Evolutionary conservation across 192 early-diverging fungal species (phyloP).

Genomic region (Thoreauomyces humboldtii): DNA sequence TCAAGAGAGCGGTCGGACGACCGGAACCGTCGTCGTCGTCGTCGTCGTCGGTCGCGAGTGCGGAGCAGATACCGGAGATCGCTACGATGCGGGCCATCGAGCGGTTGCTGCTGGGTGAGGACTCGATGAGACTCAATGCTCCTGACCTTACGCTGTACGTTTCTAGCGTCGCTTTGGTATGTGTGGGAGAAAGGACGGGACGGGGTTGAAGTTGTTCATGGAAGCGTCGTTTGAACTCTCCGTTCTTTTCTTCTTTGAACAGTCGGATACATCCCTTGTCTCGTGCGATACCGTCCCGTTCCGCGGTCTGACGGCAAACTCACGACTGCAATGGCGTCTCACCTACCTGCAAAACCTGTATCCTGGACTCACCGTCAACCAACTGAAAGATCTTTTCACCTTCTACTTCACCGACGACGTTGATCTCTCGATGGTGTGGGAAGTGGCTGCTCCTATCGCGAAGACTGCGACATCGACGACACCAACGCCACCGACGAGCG

Average conservation of each 20-base stretch:
- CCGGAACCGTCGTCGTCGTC: neutral
- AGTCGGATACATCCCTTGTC: slow-evolving; percentile 29
- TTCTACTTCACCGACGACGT: slow-evolving; percentile 84
- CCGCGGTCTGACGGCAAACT: slow-evolving; percentile 63
- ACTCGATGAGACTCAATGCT: slow-evolving; percentile 1
- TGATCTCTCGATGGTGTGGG: slow-evolving; percentile 86
- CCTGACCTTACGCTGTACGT: slow-evolving; percentile 41
- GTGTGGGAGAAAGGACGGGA: too few species aligned
- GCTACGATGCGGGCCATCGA: slow-evolving; percentile 52
- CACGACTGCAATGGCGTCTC: slow-evolving; percentile 73
- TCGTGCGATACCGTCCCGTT: slow-evolving; percentile 62
- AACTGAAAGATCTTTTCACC: slow-evolving; percentile 69
- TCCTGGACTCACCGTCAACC: slow-evolving; percentile 57
- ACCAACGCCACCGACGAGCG: too few species aligned
- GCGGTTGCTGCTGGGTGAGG: slow-evolving; percentile 42
- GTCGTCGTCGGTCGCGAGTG: slow-evolving; percentile 1
- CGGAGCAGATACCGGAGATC: slow-evolving; percentile 38
- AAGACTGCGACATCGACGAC: slow-evolving; percentile 35
- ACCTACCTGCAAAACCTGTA: slow-evolving; percentile 62
- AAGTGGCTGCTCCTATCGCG: slow-evolving; percentile 29
- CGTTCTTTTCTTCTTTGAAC: neutral
- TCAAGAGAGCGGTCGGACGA: slow-evolving; percentile 19
- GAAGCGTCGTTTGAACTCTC: too few species aligned
- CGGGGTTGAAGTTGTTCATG: too few species aligned
- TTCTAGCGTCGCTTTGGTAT: slow-evolving; percentile 45